A percentile compares a stretch with the other conserved stretches of the same genome.
These are phyloP conservation scores for Megacollybia marginata DNA, from an alignment of 768 basidiomycete genomes.

Conservation along the genomic window DNA sequence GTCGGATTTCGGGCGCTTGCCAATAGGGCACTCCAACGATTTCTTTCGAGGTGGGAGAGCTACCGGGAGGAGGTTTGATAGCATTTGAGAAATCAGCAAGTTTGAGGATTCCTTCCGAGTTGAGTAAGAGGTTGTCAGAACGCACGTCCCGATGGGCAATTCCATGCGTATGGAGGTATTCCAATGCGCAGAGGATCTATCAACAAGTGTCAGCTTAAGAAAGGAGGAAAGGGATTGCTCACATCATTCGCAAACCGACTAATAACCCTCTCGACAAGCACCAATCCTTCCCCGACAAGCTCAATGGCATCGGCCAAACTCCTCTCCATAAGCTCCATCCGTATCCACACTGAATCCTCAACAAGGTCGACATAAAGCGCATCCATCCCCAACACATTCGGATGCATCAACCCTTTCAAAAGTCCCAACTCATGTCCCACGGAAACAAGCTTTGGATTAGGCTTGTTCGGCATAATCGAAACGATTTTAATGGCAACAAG, in stretches of 20 bases:
- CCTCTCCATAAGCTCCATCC: conserved; percentile 88
- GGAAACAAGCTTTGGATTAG: conserved; percentile 52
- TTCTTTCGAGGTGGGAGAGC: conserved; percentile 45
- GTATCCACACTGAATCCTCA: conserved; percentile 71
- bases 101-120: conserved; percentile 63
- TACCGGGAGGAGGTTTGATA: conserved; percentile 42
- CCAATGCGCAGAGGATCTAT: conserved; percentile 59
- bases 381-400: conserved; percentile 61
- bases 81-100: conserved; percentile 82
- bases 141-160: conserved; percentile 83
- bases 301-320: conserved; percentile 77
- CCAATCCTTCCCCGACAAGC: conserved; percentile 52
- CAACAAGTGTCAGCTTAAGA: conserved; percentile 2
- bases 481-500: conserved; percentile 78
- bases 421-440: conserved; percentile 54
- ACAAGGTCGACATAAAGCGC: conserved; percentile 60
- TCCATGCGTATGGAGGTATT: conserved; percentile 53
- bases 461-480: conserved; percentile 47
- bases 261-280: conserved; percentile 60
- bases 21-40: conserved; percentile 70
- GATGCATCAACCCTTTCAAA: conserved; percentile 49
- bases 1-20: conserved; percentile 77
- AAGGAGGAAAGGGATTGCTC: conserved; percentile 1
- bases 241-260: conserved; percentile 76
- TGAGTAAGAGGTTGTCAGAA: conserved; percentile 76